A percentile compares a stretch with the other conserved stretches of the same genome.
phyloP scores from a whole-genome alignment of 805 yeast species.

The Ogataea angusta region DNA sequence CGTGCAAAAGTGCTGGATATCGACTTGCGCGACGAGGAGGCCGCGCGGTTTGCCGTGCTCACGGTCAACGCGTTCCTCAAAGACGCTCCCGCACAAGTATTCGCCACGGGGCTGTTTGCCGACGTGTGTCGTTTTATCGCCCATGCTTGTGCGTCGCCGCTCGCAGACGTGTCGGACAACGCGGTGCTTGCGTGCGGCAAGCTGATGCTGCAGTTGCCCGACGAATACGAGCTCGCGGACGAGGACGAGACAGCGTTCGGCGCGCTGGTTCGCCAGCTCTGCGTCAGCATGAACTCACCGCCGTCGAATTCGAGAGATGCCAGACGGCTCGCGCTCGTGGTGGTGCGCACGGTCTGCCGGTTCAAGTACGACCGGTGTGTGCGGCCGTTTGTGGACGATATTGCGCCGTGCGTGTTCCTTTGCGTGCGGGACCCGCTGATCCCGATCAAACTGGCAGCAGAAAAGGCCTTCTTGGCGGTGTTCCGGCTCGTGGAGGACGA shows the following conservation, averaged over 20 bases:
- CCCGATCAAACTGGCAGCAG: constrained; percentile 93
- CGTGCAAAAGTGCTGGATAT: constrained; percentile 54
- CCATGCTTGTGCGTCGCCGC: constrained; percentile 39
- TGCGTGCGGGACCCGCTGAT: constrained; percentile 85
- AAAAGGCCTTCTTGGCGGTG: constrained; percentile 75
- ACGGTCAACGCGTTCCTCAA: constrained; percentile 77
- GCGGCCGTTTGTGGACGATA: constrained; percentile 47
- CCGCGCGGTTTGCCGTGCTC: constrained; percentile 62
- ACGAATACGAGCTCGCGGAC: constrained; percentile 33
- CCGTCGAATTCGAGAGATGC: constrained; percentile 66
- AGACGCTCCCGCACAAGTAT: constrained; percentile 67
- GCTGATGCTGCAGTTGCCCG: constrained; percentile 51
- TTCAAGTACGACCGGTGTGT: constrained; percentile 49
- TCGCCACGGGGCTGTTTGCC: constrained; percentile 46
- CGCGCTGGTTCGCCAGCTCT: constrained; percentile 46
- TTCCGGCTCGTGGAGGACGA: constrained; percentile 71
- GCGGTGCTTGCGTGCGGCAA: constrained; percentile 82
- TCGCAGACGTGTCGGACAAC: constrained; percentile 64
- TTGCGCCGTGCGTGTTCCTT: constrained; percentile 74
- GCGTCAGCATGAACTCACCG: constrained; percentile 50
- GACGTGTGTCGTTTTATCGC: constrained; percentile 50
- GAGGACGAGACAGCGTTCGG: constrained; percentile 38
- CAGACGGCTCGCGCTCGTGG: constrained; percentile 74
- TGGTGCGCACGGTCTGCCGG: constrained; percentile 70
- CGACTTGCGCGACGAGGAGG: constrained; percentile 35